Evolutionary conservation across 495 filamentous ascomycete genomes (phyloP).

Genomic region (Lentithecium fluviatile): DNA sequence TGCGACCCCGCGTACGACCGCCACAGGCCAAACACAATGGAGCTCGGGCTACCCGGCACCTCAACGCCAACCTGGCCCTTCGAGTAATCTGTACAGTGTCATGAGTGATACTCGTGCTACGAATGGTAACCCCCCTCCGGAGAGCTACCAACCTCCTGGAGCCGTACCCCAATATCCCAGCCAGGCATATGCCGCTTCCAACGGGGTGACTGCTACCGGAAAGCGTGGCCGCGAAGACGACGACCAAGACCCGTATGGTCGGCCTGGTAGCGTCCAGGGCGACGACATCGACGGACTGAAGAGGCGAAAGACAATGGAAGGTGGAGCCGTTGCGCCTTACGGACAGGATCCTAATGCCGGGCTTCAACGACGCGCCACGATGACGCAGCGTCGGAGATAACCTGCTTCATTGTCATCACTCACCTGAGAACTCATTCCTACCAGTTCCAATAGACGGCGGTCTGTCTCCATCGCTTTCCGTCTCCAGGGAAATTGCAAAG

Average conservation of each 20-base stretch:
- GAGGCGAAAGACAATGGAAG: slow-evolving; percentile 77
- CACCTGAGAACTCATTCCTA: slow-evolving; percentile 20
- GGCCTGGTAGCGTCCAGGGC: slow-evolving; percentile 57
- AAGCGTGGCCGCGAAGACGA: slow-evolving; percentile 76
- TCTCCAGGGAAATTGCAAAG: slow-evolving; percentile 12
- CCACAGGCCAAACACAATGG: slow-evolving; percentile 71
- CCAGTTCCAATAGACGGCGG: slow-evolving; percentile 34
- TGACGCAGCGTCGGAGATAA: slow-evolving; percentile 32
- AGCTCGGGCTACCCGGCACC: slow-evolving; percentile 75
- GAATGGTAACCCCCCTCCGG: slow-evolving; percentile 62
- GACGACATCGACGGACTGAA: slow-evolving; percentile 67
- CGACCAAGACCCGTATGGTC: slow-evolving; percentile 63
- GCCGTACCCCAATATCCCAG: slow-evolving; percentile 57
- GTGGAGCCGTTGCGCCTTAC: slow-evolving; percentile 52
- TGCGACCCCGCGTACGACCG: slow-evolving; percentile 78
- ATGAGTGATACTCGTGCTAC: slow-evolving; percentile 78
- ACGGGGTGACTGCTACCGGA: slow-evolving; percentile 62
- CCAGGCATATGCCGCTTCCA: slow-evolving; percentile 61
- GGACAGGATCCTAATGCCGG: slow-evolving; percentile 22
- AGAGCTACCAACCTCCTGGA: slow-evolving; percentile 43
- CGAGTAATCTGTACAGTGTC: slow-evolving; percentile 84
- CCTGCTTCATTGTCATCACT: slow-evolving; percentile 15
- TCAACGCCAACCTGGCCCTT: slow-evolving; percentile 64
- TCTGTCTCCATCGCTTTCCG: slow-evolving; percentile 18
- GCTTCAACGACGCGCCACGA: slow-evolving; percentile 25